These are phyloP conservation scores for Parsonsia alboflavescens DNA, from an alignment of 257 asterid species.

Conservation along the genomic window DNA sequence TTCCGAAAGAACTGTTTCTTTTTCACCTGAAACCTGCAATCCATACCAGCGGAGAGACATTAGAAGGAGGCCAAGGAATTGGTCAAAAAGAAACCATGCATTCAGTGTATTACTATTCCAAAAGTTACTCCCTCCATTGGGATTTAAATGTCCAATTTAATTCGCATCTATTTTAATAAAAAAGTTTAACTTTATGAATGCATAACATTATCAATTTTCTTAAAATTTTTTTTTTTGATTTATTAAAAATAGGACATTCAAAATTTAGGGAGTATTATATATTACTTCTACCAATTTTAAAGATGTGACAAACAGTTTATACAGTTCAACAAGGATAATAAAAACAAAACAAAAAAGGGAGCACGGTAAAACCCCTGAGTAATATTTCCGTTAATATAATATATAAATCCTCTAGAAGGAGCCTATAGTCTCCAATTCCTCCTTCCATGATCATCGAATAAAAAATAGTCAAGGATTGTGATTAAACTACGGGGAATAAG, in stretches of 20 bases:
- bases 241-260: too few species aligned
- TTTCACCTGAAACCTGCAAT: conserved; percentile 68
- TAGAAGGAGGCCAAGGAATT: not conserved
- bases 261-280: not conserved
- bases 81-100: not conserved
- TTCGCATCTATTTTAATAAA: too few species aligned
- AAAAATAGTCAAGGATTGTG: not conserved
- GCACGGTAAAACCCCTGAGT: not conserved
- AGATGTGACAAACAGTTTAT: not conserved
- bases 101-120: not conserved
- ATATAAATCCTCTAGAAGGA: not conserved
- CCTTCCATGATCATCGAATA: not conserved
- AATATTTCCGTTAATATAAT: not conserved
- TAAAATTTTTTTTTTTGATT: too few species aligned
- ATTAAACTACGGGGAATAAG: not conserved
- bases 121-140: too few species aligned
- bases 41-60: not conserved
- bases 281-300: not conserved
- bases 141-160: too few species aligned
- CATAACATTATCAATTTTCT: too few species aligned
- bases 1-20: conserved; percentile 71
- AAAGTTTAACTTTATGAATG: too few species aligned
- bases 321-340: not conserved
- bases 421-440: not conserved
- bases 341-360: not conserved